Conservation (phyloP, 1,284 basidiomycete species). For the Malassezia yamatoensis region DNA sequence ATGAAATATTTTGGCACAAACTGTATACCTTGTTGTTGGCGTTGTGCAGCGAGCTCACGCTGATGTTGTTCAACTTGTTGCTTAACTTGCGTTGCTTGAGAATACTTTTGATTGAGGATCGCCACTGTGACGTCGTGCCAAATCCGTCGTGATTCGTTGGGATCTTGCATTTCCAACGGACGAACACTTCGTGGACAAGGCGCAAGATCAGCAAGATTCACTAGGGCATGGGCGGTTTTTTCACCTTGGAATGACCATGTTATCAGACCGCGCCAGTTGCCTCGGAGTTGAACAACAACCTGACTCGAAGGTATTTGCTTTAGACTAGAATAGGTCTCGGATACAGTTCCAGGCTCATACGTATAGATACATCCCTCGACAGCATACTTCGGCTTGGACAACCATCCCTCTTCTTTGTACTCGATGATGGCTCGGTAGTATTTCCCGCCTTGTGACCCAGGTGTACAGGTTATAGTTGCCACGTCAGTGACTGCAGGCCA, state of each 20-base stretch:
- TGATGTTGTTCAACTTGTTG: constrained; percentile 42
- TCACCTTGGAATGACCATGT: constrained; percentile 66
- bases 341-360: constrained; percentile 56
- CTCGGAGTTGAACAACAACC: constrained; percentile 72
- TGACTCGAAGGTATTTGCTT: constrained; percentile 76
- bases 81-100: constrained; percentile 36
- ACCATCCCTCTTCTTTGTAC: constrained; percentile 97
- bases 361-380: constrained; percentile 82
- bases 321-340: constrained; percentile 64
- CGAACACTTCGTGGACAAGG: constrained; percentile 76
- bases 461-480: constrained; percentile 46
- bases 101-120: constrained; percentile 72
- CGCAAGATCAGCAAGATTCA: constrained; percentile 66
- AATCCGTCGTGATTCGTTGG: constrained; percentile 71
- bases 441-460: constrained; percentile 16
- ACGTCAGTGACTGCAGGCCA: constrained; percentile 70
- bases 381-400: constrained; percentile 74
- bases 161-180: constrained; percentile 66
- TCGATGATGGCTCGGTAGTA: constrained; percentile 73
- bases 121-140: constrained; percentile 67
- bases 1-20: constrained; percentile 70
- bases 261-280: constrained; percentile 74
- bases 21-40: constrained; percentile 19
- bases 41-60: constrained; percentile 30
- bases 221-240: constrained; percentile 56